Base-by-base conservation (phyloP, 257 asterid genomes). In the Linderniella brevidens region DNA sequence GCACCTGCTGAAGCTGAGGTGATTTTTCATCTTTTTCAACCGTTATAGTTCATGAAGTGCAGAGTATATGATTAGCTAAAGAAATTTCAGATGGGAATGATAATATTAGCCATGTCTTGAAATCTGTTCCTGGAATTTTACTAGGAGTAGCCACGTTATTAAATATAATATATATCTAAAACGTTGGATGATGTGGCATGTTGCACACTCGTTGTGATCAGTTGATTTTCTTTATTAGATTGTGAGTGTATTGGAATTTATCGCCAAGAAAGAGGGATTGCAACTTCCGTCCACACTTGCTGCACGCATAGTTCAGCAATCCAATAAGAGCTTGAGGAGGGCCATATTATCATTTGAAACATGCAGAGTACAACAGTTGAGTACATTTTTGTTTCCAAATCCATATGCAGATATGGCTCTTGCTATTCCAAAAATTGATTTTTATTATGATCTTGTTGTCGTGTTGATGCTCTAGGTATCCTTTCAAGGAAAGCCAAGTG, bases 361-460 rank as follows among this genome's bases (percentile, higher is more conserved):
- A 49, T 90, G 93, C 55, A 85, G 92, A 60, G 98, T 84, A 55
- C 94, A 84, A 67, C 96, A 88, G 98, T 88, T 72, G 67, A 50
- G 71, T 60, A 13, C 25, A 8, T 57, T 35, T 48, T 46, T 58
- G 53, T 53, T 58, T 46, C 35, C 32, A 49, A n/a, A n/a, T n/a
- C 49, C 61, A 11, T 17, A 35, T 61, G 15, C 59, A 32, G 11
- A 35, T 46, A 54, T 43, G 13, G 46, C 37, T n/a, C n/a, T 17
- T 39, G 9, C 50, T 40, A 8, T 37, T n/a, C n/a, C n/a, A n/a
- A n/a, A n/a, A 29, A 53, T 47, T 9, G 35, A 49, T 17, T 48
- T 50, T 40, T 47, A 4, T 19, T 48, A 39, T 48, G n/a, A 45
- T 25, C 36, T 42, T 38, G 41, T 49, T 53, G 13, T 48, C 41